These are phyloP conservation scores for Amanita phalloides DNA, from an alignment of 768 basidiomycete species.

Conservation along the genomic window DNA sequence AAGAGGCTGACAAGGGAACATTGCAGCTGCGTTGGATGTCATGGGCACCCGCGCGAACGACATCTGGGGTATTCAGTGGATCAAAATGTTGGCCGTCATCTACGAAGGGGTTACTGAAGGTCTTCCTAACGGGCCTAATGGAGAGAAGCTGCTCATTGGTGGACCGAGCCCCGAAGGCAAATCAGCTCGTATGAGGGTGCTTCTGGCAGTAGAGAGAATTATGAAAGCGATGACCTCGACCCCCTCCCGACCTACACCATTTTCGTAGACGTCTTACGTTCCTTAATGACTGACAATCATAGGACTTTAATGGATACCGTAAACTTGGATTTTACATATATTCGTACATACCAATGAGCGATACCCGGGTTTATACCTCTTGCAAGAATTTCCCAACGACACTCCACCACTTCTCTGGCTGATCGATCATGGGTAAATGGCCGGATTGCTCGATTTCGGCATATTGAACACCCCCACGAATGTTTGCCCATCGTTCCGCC, in stretches of 20 bases:
- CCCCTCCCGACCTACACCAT: not conserved
- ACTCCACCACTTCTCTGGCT: slow-evolving; percentile 28
- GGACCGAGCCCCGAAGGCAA: slow-evolving; percentile 50
- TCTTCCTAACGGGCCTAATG: slow-evolving; percentile 23
- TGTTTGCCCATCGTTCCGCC: slow-evolving; percentile 20
- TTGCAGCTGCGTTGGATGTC: slow-evolving; percentile 59
- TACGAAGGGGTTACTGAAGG: slow-evolving; percentile 55
- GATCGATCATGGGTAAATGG: slow-evolving; percentile 45
- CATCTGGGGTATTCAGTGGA: slow-evolving; percentile 73
- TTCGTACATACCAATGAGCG: not conserved
- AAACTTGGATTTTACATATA: not conserved
- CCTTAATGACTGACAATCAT: not conserved
- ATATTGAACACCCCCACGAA: slow-evolving; percentile 14
- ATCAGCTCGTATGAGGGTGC: slow-evolving; percentile 35
- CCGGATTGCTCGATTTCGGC: slow-evolving; percentile 27
- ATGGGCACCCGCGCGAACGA: slow-evolving; percentile 48
- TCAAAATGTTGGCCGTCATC: slow-evolving; percentile 57
- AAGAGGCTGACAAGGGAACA: not conserved
- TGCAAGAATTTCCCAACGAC: slow-evolving; percentile 18
- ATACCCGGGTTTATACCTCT: not conserved
- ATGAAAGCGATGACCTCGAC: not conserved
- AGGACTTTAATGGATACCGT: not conserved
- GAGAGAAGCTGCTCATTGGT: slow-evolving; percentile 32
- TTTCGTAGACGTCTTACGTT: not conserved
- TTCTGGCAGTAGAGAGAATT: slow-evolving; percentile 4